Evolutionary conservation across 2,329 filamentous ascomycete genomes (phyloP), one percentile per base, ranked within the genome.

Genomic region (Diaporthe capsici): DNA sequence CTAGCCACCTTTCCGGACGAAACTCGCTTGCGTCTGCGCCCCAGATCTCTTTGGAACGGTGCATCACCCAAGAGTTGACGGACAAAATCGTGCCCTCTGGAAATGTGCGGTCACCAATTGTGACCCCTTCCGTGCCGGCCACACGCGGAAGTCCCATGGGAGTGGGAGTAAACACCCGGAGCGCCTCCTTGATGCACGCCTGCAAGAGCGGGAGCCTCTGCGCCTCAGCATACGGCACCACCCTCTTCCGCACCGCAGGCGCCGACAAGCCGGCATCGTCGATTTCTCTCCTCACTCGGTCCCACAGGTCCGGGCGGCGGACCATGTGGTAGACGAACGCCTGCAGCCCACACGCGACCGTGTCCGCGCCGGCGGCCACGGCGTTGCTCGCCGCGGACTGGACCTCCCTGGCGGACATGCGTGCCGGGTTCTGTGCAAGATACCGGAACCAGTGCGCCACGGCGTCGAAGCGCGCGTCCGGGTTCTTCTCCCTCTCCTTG

Each of bases 121-220:
- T 76, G 15, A 81, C 49, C 2, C 82, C 82, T 4, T 75, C 80
- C n/a, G 73, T 42, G 4, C 79, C 76, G 2, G 79, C 82, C 22
- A 80, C 77, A 8, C 82, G 79, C 22, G 80, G 80, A 47, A 83
- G 76, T 5, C 80, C 79, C 75, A 82, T 79, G 0, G 82, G 77
- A 15, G 77, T 79, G 0, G 82, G 81, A 0, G 75, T 75, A 67
- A 81, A 80, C 47, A 84, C 73, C 13, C 82, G 77, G 20, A 84
- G 75, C 3, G 79, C 77, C 72, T 84, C 83, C 76, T 83, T 81
- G 74, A 84, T 81, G 71, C 82, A 83, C 25, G 83, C 82, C 57
- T 82, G 80, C 28, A 84, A 77, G 72, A 82, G 84, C 4, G 80
- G 79, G 13, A 84, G 77, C 42, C 77, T 77, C 74, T 82, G 80